Conservation (phyloP, 2,329 filamentous ascomycete species). For the Aspergillus ochraceus region DNA sequence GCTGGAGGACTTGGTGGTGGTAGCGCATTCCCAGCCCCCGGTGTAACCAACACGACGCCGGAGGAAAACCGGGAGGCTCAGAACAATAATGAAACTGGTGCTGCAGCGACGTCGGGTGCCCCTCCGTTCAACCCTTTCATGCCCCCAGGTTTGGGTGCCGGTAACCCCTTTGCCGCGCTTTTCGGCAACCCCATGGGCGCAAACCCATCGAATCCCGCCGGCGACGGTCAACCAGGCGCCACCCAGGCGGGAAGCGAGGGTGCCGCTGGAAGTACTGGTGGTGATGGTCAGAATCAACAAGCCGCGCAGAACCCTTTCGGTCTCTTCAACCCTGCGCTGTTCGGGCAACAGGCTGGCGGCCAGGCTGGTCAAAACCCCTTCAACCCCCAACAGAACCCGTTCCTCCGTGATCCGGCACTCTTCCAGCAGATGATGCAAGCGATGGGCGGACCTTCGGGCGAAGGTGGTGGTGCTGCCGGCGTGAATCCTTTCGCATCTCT, state of each 20-base stretch:
- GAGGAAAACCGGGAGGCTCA: constrained; percentile 43
- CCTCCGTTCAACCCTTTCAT: constrained; percentile 31
- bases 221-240: constrained; percentile 26
- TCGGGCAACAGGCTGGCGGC: constrained; percentile 25
- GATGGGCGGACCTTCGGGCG: constrained; percentile 41
- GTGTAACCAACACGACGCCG: constrained; percentile 82
- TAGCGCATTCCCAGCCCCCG: constrained; percentile 79
- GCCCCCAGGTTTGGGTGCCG: constrained; percentile 27
- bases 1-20: constrained; percentile 51
- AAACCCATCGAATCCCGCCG: constrained; percentile 30
- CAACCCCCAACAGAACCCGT: constrained; percentile 50
- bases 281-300: constrained; percentile 37
- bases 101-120: constrained; percentile 44
- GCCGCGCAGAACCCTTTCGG: constrained; percentile 66
- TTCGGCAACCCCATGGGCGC: constrained; percentile 45
- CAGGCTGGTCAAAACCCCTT: constrained; percentile 48
- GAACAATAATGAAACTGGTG: constrained; percentile 39
- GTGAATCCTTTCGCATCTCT: constrained; percentile 47
- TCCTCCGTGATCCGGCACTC: constrained; percentile 60
- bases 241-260: constrained; percentile 31
- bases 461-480: constrained; percentile 26
- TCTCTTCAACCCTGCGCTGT: constrained; percentile 51
- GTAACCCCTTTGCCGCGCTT: constrained; percentile 64
- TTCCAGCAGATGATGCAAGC: constrained; percentile 58
- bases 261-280: constrained; percentile 27